Conservation (phyloP, 495 filamentous ascomycete species). For the Tuber brumale region DNA sequence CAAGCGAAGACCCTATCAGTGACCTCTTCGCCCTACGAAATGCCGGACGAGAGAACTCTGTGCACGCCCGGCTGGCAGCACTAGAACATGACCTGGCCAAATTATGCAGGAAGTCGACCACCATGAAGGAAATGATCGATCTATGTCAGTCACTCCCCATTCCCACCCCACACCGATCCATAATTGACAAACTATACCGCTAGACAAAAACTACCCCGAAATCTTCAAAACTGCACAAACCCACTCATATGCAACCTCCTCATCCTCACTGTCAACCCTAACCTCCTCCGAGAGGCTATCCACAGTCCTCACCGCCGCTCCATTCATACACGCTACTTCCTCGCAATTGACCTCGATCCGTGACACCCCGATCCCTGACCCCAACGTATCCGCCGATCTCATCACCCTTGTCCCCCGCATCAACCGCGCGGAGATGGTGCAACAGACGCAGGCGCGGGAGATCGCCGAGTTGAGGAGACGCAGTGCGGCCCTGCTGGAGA, state of each 20-base stretch:
- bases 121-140: constrained; percentile 32
- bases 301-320: constrained; percentile 62
- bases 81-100: constrained; percentile 26
- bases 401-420: constrained; percentile 66
- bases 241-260: constrained; percentile 15
- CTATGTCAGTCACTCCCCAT: constrained; percentile 20
- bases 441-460: constrained; percentile 63
- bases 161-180: background rate
- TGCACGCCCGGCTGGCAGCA: constrained; percentile 21
- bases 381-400: constrained; percentile 59
- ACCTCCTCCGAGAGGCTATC: constrained; percentile 51
- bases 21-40: constrained; percentile 26
- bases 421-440: constrained; percentile 56
- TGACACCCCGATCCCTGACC: constrained; percentile 69
- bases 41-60: constrained; percentile 26
- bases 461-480: constrained; percentile 65
- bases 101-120: constrained; percentile 23
- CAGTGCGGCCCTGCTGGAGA: constrained; percentile 63
- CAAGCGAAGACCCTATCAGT: constrained; percentile 22
- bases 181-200: background rate
- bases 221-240: constrained; percentile 36
- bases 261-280: constrained; percentile 39
- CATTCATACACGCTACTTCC: constrained; percentile 66
- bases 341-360: constrained; percentile 72
- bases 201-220: constrained; percentile 30